phyloP scores from a whole-genome alignment of 1,139 yeast species.

The Protomyces inouyei region DNA sequence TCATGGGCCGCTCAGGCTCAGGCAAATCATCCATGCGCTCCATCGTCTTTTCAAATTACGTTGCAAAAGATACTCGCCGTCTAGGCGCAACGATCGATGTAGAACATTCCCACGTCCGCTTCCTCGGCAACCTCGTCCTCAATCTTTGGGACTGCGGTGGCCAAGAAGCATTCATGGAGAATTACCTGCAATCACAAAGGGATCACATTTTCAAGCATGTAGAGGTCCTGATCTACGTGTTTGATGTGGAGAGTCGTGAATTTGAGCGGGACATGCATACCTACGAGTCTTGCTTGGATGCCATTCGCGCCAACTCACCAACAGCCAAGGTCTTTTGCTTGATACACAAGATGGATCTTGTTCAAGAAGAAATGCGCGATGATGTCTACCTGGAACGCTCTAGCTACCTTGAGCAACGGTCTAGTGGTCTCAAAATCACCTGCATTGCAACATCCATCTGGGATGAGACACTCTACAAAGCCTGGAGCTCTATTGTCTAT shows the following conservation, averaged over 20 bases:
- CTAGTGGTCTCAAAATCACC: slow-evolving; percentile 71
- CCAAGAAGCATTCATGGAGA: slow-evolving; percentile 94
- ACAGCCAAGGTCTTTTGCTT: slow-evolving; percentile 87
- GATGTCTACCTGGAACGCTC: slow-evolving; percentile 47
- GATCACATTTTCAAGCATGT: slow-evolving; percentile 94
- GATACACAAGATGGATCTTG: slow-evolving; percentile 93
- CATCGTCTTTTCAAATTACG: slow-evolving; percentile 84
- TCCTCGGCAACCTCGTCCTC: slow-evolving; percentile 89
- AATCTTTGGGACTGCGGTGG: slow-evolving; percentile 98
- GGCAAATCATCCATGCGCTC: slow-evolving; percentile 98
- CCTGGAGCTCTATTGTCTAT: slow-evolving; percentile 96
- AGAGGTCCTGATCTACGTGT: slow-evolving; percentile 93
- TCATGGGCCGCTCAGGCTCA: slow-evolving; percentile 51
- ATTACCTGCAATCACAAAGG: slow-evolving; percentile 78
- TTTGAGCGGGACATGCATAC: slow-evolving; percentile 91
- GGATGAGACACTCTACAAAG: slow-evolving; percentile 88
- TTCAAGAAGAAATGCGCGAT: slow-evolving; percentile 78
- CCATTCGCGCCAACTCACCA: slow-evolving; percentile 79
- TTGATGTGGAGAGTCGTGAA: slow-evolving; percentile 90
- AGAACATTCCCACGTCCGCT: slow-evolving; percentile 89
- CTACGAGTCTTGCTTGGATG: slow-evolving; percentile 75
- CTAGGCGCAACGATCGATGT: slow-evolving; percentile 97
- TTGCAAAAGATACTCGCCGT: slow-evolving; percentile 93
- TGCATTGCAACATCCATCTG: slow-evolving; percentile 95
- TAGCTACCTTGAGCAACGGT: slow-evolving; percentile 46